Base-by-base conservation (phyloP, 371 early-diverging fungal genomes). In the Haplosporangium sp. region DNA sequence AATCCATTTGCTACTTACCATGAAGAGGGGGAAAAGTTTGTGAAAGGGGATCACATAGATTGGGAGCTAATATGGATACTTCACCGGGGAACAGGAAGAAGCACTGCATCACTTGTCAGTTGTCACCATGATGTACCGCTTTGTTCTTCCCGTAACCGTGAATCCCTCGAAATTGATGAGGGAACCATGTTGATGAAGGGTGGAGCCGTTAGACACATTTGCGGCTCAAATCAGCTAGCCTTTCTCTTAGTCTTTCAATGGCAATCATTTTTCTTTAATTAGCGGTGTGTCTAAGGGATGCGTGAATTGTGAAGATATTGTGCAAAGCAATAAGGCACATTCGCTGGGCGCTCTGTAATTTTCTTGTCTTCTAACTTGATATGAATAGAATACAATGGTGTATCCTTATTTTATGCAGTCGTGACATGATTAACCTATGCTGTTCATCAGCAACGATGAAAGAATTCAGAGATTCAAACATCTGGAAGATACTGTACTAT, bases 61-160 rank as follows among this genome's bases (percentile, higher is more conserved):
- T 41, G n/a, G 37, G 37, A 40, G 55, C 55, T 55, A 23, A 55
- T 55, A 37, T 56, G 37, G 56, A 56, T 36, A 41, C 40, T 16
- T 40, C 56, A 41, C 40, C 29, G 45, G 43, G 20, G 45, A 45
- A 43, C 46, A 45, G 2, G 50, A 50, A 50, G 50, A 14, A 50
- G 50, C 50, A 18, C n/a, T 50, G 50, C 50, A 3, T 23, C 45
- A 23, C 5, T 5, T 29, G 29, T 29, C 29, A 29, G 4, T 29
- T 38, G 6, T 41, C 45, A 21, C 43, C 21, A 20, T 56, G 18
- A n/a, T 41, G 42, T n/a, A n/a, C n/a, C n/a, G 29, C 29, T 29
- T 4, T 29, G 29, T 29, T 29, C 29, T 29, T 58, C 43, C 40
- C 43, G 11, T 57, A 40, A 13, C 43, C 20, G 2, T 38, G 36